These are phyloP conservation scores for Sarocladiaceae sp. DNA, from an alignment of 2,329 filamentous ascomycete species.

Conservation along the genomic window DNA sequence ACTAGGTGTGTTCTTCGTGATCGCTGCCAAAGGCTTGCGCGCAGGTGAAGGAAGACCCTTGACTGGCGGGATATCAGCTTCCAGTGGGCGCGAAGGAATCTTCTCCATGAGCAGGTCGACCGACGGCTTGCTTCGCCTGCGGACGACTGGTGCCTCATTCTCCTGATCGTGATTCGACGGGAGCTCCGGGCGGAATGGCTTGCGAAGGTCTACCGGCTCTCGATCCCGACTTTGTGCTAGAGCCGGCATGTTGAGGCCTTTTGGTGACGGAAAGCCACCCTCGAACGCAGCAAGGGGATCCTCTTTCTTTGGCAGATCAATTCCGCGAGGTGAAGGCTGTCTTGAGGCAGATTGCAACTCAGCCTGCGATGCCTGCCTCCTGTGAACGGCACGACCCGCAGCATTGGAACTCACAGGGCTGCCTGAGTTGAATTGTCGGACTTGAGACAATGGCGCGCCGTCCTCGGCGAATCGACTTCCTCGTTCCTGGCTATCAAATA, in stretches of 20 bases:
- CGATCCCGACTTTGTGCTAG: slow-evolving; percentile 25
- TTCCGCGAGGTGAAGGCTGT: slow-evolving; percentile 22
- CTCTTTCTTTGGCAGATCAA: slow-evolving; percentile 10
- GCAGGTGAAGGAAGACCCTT: slow-evolving; percentile 43
- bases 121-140: slow-evolving; percentile 55
- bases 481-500: slow-evolving; percentile 34
- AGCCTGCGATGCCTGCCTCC: slow-evolving; percentile 32
- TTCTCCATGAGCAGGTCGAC: slow-evolving; percentile 50
- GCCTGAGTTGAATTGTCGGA: slow-evolving; percentile 48
- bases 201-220: neutral
- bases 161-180: slow-evolving; percentile 72
- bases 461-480: slow-evolving; percentile 34
- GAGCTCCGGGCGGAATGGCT: slow-evolving; percentile 39
- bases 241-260: slow-evolving; percentile 35
- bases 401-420: slow-evolving; percentile 49
- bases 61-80: slow-evolving; percentile 32
- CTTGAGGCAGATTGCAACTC: slow-evolving; percentile 27
- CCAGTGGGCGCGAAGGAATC: slow-evolving; percentile 44
- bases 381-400: slow-evolving; percentile 33
- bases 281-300: neutral
- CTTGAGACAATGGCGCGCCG: slow-evolving; percentile 30
- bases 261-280: slow-evolving; percentile 5
- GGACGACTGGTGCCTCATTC: slow-evolving; percentile 68
- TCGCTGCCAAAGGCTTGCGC: slow-evolving; percentile 46
- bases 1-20: slow-evolving; percentile 65